Conservation (phyloP, 2,329 filamentous ascomycete species). For the Fusarium sp. region DNA sequence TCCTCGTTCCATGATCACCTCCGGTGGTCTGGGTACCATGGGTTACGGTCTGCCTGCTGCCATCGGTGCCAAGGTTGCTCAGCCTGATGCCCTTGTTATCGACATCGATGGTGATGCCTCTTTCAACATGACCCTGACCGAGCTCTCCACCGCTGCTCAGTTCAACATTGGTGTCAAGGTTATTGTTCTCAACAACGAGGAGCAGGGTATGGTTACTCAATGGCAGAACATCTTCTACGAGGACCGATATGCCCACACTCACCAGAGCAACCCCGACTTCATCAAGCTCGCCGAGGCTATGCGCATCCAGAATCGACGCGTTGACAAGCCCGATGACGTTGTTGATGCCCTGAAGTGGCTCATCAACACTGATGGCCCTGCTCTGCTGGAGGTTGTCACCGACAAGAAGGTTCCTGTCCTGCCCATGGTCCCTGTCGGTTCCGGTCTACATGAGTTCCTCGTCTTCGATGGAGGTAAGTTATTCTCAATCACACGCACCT, state of each 20-base stretch:
- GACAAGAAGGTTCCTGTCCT: constrained; percentile 95
- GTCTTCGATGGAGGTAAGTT: constrained; percentile 50
- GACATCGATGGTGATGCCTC: constrained; percentile 99
- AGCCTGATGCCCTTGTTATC: constrained; percentile 82
- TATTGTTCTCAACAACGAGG: constrained; percentile 94
- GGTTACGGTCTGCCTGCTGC: constrained; percentile 93
- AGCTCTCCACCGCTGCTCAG: constrained; percentile 91
- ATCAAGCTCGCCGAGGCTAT: constrained; percentile 93
- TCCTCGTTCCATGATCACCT: constrained; percentile 94
- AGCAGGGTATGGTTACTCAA: constrained; percentile 98
- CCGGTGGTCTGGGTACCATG: constrained; percentile 89
- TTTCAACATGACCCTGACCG: constrained; percentile 98
- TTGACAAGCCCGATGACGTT: constrained; percentile 80
- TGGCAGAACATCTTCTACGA: constrained; percentile 99
- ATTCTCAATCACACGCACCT: neutral
- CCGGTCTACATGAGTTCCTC: constrained; percentile 90
- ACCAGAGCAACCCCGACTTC: constrained; percentile 96
- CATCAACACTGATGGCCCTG: constrained; percentile 89
- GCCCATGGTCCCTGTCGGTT: constrained; percentile 94
- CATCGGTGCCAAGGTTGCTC: constrained; percentile 91
- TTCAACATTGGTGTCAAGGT: constrained; percentile 98
- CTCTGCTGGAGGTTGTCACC: constrained; percentile 89
- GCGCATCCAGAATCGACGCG: constrained; percentile 80
- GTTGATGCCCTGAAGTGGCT: constrained; percentile 86
- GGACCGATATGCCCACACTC: constrained; percentile 90